A percentile compares a stretch with the other conserved stretches of the same genome.
Conservation (phyloP, 2,329 filamentous ascomycete genomes). For the Fusarium nelsonii region DNA sequence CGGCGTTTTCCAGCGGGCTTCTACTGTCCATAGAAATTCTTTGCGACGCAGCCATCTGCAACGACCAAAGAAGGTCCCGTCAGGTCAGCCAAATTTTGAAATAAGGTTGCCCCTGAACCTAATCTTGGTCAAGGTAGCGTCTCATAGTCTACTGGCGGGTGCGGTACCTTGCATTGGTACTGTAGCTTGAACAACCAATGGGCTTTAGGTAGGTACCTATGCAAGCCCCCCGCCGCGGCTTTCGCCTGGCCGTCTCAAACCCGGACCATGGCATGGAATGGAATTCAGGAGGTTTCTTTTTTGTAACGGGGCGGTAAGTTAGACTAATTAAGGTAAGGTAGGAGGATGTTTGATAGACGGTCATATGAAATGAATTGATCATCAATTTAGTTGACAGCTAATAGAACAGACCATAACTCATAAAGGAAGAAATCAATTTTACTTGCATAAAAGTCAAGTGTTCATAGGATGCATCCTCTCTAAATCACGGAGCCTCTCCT, state of each 20-base stretch:
- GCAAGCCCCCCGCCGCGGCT: constrained; percentile 32
- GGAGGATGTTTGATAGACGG: not conserved
- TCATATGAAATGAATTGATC: not conserved
- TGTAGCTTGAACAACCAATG: constrained; percentile 3
- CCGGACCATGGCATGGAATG: constrained; percentile 23
- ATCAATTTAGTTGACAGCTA: not conserved
- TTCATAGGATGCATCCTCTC: constrained; percentile 28
- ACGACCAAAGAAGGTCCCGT: not conserved
- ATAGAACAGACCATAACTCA: not conserved
- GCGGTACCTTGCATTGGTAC: constrained; percentile 40
- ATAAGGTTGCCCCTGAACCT: constrained; percentile 32
- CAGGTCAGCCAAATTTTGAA: constrained; percentile 4
- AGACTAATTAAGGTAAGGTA: not conserved
- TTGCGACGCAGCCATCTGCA: constrained; percentile 14
- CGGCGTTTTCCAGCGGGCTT: constrained; percentile 13
- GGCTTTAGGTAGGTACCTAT: not conserved
- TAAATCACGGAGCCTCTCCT: constrained; percentile 26
- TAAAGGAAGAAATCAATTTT: not conserved
- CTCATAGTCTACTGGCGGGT: constrained; percentile 27
- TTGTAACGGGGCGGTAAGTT: constrained; percentile 20
- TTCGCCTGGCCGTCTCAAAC: constrained; percentile 38
- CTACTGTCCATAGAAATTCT: constrained; percentile 15
- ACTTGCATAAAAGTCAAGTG: not conserved
- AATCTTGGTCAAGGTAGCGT: constrained; percentile 29
- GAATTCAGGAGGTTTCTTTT: constrained; percentile 17